A percentile compares a stretch with the other conserved stretches of the same genome.
phyloP scores from a whole-genome alignment of 768 basidiomycete genomes.

The Coprinopsis sp. region DNA sequence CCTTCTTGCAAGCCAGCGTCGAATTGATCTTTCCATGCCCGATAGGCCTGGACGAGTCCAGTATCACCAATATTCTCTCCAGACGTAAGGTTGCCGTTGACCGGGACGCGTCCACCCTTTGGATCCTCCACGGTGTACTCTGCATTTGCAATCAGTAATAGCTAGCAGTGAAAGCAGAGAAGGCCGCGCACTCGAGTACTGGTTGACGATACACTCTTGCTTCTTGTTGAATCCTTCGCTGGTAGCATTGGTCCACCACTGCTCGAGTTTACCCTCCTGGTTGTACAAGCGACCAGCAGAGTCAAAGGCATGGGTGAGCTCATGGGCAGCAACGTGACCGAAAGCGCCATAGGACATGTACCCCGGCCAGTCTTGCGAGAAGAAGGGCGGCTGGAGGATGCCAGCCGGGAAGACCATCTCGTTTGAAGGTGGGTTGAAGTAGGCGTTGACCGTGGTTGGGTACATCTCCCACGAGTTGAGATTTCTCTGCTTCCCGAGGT shows the following conservation, averaged over 20 bases:
- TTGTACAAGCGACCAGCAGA: conserved; percentile 89
- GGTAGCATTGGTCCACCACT: conserved; percentile 93
- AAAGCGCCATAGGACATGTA: conserved; percentile 92
- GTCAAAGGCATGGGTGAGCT: conserved; percentile 89
- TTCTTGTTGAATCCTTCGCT: conserved; percentile 77
- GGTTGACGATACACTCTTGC: conserved; percentile 85
- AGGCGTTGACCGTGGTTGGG: conserved; percentile 83
- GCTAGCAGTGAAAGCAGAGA: conserved; percentile 2
- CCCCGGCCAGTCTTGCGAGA: conserved; percentile 77
- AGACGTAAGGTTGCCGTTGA: conserved; percentile 88
- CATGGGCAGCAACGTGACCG: conserved; percentile 89
- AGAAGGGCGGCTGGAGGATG: conserved; percentile 90
- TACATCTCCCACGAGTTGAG: conserved; percentile 82
- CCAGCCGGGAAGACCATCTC: conserved; percentile 98
- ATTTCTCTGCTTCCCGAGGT: conserved; percentile 66
- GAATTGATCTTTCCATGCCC: conserved; percentile 86
- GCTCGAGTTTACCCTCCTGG: conserved; percentile 76
- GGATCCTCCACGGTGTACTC: conserved; percentile 83
- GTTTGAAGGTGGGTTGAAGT: conserved; percentile 82
- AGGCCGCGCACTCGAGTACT: conserved; percentile 65
- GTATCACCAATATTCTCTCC: conserved; percentile 91
- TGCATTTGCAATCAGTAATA: conserved; percentile 21
- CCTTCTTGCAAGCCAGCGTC: conserved; percentile 51
- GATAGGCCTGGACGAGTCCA: conserved; percentile 79
- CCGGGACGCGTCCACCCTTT: conserved; percentile 75